Base-by-base conservation (phyloP, 2,329 filamentous ascomycete genomes). In the Neurospora sp. region DNA sequence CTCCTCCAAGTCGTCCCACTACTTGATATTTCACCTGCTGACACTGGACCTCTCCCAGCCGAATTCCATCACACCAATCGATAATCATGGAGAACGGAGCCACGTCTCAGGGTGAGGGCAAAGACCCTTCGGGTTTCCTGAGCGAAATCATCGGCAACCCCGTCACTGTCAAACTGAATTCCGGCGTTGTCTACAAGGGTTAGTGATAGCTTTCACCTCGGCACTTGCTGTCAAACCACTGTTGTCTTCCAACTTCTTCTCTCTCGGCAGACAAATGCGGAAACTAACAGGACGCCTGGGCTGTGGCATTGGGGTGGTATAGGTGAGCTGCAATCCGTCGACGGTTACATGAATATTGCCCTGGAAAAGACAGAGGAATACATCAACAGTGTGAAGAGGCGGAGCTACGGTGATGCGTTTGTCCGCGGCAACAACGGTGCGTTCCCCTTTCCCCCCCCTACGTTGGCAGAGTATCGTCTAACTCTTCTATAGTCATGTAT, bases 281-380 rank as follows among this genome's bases (percentile, higher is more conserved):
- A 62, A 57, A 62, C 52, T 62, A 62, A 62, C 52, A 36, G 52
- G 12, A 36, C 52, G 28, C 52, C 52, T 36, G 52, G 28, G 52
- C 6, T 62, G 52, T 4, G 52, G 52, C 52, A 36, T 10, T 36
- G 52, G 15, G 52, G 52, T 62, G 52, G 52, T 62, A 17, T 73
- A 97, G 95, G 96, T 75, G 93, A 97, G 79, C 87, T 98, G 43
- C 94, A 98, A 80, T 97, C 94, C 0, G 95, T 99, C 67, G 96
- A 99, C 80, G 96, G 96, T 68, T 99, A 98, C 83, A 99, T 99
- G 96, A 99, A 99, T 83, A 97, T 99, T 79, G 95, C 96, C 12
- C 87, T 99, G 38, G 96, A 99, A 81, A 96, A 97, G 82, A 97
- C 93, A 23, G 90, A 92, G 74, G 96, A 99, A 82, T 93, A 90